Base-by-base conservation (phyloP, 495 filamentous ascomycete species). In the Penicillium robsamsonii region DNA sequence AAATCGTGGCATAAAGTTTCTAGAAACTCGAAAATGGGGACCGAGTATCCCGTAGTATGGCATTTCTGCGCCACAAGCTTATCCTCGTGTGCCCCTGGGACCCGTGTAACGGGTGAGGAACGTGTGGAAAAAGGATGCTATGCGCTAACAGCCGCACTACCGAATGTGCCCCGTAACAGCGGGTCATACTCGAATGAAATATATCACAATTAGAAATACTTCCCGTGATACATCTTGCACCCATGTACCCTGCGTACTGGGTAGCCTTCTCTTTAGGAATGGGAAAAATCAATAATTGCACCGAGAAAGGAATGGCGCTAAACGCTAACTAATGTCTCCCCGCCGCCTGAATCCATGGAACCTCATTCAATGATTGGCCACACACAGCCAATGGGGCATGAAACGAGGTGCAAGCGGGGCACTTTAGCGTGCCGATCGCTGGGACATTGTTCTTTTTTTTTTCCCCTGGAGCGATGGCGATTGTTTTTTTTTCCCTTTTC, bases 61-160 rank as follows among this genome's bases (percentile, higher is more conserved):
- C 49, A 18, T 10, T 42, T 53, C 10, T 53, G 25, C 50, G 50
- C 50, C 50, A 53, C 50, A 53, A 20, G 51, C 41, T 44, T 45
- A 35, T 33, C 51, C 51, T 53, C 51, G 51, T 53, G 51, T 33
- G 20, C 41, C 41, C 51, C 41, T 24, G 41, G 51, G 41, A 53
- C 41, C 41, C 41, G 42, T 53, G 51, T 41, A 53, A 53, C 51
- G 51, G 51, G 18, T 31, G 35, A 41, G 35, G 48, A 51, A 53
- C 41, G 30, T 44, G 50, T 53, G 50, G 50, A 53, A 53, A 52
- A 35, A 37, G 29, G 27, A 46, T 45, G 51, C 30, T 25, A 25
- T 45, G 41, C 51, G 41, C 41, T 53, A 53, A 33, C 35, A 53
- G 18, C 51, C 12, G 41, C 41, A 53, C 41, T 53, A 53, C 51